Conservation (phyloP, 495 filamentous ascomycete genomes). For the Astrothelium subdiscretum region DNA sequence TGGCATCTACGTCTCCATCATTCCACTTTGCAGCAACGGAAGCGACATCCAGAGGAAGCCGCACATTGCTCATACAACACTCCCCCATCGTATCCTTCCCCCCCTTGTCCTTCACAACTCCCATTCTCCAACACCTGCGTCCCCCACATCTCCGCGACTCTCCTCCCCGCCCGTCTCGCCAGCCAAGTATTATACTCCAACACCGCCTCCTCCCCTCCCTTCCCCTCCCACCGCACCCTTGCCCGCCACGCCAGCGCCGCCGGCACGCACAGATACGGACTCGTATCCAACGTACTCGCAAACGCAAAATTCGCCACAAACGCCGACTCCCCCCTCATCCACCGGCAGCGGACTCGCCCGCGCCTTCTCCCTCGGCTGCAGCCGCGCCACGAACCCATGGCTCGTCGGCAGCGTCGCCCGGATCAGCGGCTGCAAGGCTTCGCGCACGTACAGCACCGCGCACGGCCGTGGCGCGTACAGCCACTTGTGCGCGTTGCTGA, state of each 20-base stretch:
- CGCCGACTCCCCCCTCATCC: slow-evolving; percentile 28
- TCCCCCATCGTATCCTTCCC: slow-evolving; percentile 24
- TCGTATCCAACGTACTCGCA: slow-evolving; percentile 60
- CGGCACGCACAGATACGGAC: slow-evolving; percentile 57
- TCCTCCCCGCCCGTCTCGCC: slow-evolving; percentile 46
- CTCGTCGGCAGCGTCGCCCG: slow-evolving; percentile 65
- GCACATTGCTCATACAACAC: slow-evolving; percentile 56
- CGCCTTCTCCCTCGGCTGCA: slow-evolving; percentile 39
- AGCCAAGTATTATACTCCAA: slow-evolving; percentile 44
- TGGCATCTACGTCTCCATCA: slow-evolving; percentile 17
- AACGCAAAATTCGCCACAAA: slow-evolving; percentile 71
- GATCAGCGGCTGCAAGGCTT: slow-evolving; percentile 59
- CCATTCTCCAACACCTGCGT: slow-evolving; percentile 55
- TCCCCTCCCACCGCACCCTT: slow-evolving; percentile 46
- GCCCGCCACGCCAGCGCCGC: slow-evolving; percentile 57
- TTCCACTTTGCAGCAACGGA: slow-evolving; percentile 8
- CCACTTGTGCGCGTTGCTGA: slow-evolving; percentile 88
- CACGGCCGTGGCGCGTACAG: slow-evolving; percentile 70
- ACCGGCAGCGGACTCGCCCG: slow-evolving; percentile 46
- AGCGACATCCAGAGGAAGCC: slow-evolving; percentile 49
- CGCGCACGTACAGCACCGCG: slow-evolving; percentile 68
- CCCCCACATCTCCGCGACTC: slow-evolving; percentile 45
- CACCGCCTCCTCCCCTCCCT: slow-evolving; percentile 64
- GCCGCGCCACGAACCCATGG: slow-evolving; percentile 39
- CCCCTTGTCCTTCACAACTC: slow-evolving; percentile 14